phyloP scores from a whole-genome alignment of 2,329 filamentous ascomycete genomes.

The Dryadomyces quercivorus region DNA sequence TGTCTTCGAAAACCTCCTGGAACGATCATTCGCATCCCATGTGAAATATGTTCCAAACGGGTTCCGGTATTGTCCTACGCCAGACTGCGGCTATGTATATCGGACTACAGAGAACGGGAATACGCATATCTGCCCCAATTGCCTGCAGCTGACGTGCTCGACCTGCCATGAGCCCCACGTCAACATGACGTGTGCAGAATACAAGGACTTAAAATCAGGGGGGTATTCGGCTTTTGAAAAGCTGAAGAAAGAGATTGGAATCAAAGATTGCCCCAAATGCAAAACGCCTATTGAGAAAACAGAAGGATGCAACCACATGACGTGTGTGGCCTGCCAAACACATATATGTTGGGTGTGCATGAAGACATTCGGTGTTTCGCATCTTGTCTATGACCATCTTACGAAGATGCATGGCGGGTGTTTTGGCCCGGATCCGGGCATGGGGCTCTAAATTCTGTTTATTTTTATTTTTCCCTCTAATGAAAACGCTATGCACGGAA shows the following conservation, averaged over 20 bases:
- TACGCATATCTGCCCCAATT: conserved; percentile 23
- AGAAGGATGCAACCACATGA: conserved; percentile 5
- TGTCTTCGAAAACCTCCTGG: conserved; percentile 24
- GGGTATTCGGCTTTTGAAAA: background rate
- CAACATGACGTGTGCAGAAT: conserved; percentile 4
- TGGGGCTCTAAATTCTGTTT: background rate
- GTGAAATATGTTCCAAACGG: conserved; percentile 18
- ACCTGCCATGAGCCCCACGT: conserved; percentile 22
- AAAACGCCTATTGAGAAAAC: conserved; percentile 1
- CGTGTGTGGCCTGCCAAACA: background rate
- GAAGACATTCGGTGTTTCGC: no score
- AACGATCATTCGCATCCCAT: conserved; percentile 23
- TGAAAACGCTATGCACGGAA: no score
- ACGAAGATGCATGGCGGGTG: no score
- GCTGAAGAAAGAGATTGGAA: conserved; percentile 1
- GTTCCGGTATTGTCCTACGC: conserved; percentile 28
- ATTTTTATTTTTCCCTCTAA: background rate
- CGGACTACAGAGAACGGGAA: background rate
- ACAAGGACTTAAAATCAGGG: background rate
- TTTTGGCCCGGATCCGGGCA: no score
- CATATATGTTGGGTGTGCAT: conserved; percentile 6
- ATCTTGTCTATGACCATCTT: no score
- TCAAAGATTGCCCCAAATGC: conserved; percentile 6
- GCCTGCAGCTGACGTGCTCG: conserved; percentile 20
- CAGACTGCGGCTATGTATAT: conserved; percentile 15